Evolutionary conservation across 768 basidiomycete species (phyloP), one percentile per base, ranked within the genome.

Genomic region (Suillus discolor): DNA sequence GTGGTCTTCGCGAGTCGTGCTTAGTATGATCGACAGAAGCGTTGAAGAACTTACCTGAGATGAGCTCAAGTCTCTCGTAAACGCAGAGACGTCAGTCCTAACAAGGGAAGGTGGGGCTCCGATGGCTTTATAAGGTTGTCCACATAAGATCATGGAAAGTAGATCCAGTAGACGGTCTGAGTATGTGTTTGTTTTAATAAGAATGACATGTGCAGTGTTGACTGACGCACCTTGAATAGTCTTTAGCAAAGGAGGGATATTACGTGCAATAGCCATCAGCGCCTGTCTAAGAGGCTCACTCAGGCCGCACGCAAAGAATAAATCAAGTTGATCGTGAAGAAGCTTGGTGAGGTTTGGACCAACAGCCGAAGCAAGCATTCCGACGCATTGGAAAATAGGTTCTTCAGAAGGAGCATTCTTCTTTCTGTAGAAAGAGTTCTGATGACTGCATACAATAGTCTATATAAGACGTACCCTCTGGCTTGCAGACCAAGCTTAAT

Each of bases 381-480:
- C 94, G 66, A 99, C 87, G 77, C 97, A 99, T 82, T 98, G 94
- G 73, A 99, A 99, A 65, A 99, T 95, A 0, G 96, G 92, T 69
- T 95, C 95, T 76, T 98, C 96, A 18, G 91, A 89, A 3, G 93
- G 92, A 2, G 95, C 93, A 73, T 94, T 96, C 83, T 96, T 97
- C 73, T 90, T 89, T 65, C 88, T 90, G 67, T 36, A 42, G 16
- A 28, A 2, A 61, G 39, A 36, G 45, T 72, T 65, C 69, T 62
- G 18, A 61, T 65, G 7, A 0, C 38, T 41, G 45, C 23, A 44
- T 55, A 31, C 15, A 54, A 42, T 36, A 53, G 54, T 49, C 15
- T 6, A 13, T 12, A 9, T 4, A 11, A 4, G 16, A 72, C 85
- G 68, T 73, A 96, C 95, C 96, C 96, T 79, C 93, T 83, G 68